Evolutionary conservation across 495 filamentous ascomycete species (phyloP).

Genomic region (Xylaria telfairii): DNA sequence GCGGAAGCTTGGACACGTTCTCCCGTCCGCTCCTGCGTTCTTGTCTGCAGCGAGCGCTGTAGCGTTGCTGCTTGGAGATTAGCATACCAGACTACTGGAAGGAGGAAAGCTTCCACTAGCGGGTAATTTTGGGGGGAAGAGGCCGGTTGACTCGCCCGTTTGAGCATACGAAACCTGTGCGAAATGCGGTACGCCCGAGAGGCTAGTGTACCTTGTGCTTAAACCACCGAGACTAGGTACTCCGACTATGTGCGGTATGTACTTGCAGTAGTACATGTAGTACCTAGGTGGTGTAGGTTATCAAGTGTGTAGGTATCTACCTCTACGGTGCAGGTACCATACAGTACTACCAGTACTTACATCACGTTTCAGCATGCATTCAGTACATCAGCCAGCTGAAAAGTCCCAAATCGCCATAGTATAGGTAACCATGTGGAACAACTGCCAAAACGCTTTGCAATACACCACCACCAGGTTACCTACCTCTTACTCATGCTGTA

Average conservation of each 20-base stretch:
- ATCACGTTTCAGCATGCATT: background rate
- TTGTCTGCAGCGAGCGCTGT: background rate
- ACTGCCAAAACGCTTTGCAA: background rate
- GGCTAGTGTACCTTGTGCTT: background rate
- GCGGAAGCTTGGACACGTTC: conserved; percentile 9
- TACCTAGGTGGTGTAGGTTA: no score
- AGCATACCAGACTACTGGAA: conserved; percentile 11
- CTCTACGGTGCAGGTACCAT: no score
- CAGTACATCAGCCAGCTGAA: background rate
- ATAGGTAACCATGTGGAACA: background rate
- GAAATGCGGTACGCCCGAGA: background rate
- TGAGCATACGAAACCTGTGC: no score
- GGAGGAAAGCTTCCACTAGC: background rate
- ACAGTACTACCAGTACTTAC: no score
- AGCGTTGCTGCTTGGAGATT: conserved; percentile 3
- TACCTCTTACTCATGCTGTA: background rate
- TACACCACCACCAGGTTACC: no score
- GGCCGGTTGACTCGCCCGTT: background rate
- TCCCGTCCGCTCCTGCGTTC: background rate
- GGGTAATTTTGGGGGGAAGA: conserved; percentile 21
- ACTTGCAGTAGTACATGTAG: no score
- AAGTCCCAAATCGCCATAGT: background rate
- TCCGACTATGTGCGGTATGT: no score
- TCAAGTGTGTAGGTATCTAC: no score
- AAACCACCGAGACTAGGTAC: background rate